Percentiles rank a stretch among this genome's conserved stretches.
Evolutionary conservation across 163 green algal species (phyloP).

Genomic region (Chlorella variabilis): DNA sequence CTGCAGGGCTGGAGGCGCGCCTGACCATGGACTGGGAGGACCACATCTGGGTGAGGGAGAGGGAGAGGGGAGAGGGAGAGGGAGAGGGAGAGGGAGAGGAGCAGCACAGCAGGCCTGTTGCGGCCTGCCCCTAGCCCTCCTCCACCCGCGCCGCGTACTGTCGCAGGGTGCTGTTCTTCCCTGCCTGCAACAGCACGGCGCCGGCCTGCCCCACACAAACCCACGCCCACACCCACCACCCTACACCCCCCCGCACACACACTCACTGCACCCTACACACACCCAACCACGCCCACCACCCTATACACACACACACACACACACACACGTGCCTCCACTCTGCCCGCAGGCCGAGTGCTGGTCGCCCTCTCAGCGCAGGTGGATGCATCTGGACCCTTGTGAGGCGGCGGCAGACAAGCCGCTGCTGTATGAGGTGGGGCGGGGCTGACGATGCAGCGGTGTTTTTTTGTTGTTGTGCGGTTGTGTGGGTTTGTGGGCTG

Average conservation of each 20-base stretch:
- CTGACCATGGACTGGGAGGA: slow-evolving; percentile 78
- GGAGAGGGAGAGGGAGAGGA: too few relatives aligned
- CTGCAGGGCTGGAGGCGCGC: slow-evolving; percentile 60
- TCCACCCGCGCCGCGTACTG: too few relatives aligned
- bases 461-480: not conserved
- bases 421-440: slow-evolving; percentile 82
- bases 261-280: not conserved
- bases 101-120: too few relatives aligned
- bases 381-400: slow-evolving; percentile 89
- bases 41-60: slow-evolving; percentile 89
- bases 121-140: too few relatives aligned
- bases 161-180: too few relatives aligned
- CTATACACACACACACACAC: not conserved
- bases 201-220: too few relatives aligned
- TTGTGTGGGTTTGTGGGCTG: not conserved
- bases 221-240: too few relatives aligned
- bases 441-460: too few relatives aligned
- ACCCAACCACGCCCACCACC: not conserved
- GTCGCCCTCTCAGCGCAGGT: slow-evolving; percentile 54
- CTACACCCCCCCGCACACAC: too few relatives aligned
- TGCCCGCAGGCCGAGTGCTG: slow-evolving; percentile 65
- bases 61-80: too few relatives aligned
- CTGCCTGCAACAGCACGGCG: too few relatives aligned
- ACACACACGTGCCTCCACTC: too few relatives aligned
- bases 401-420: slow-evolving; percentile 82